A percentile compares a stretch with the other conserved stretches of the same genome.
Conservation (phyloP, 2,329 filamentous ascomycete species). For the Drechmeria coniospora region DNA sequence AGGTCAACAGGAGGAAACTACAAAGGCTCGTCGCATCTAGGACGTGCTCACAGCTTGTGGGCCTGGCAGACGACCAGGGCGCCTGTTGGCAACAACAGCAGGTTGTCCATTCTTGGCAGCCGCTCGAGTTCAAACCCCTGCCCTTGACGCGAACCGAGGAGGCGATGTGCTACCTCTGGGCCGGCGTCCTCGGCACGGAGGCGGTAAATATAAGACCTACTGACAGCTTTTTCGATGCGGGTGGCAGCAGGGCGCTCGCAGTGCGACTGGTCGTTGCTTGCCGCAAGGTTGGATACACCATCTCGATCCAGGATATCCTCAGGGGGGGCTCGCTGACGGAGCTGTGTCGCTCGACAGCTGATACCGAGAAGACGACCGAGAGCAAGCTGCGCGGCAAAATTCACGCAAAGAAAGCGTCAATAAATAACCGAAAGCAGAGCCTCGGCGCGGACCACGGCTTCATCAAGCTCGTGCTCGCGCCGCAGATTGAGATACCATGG, state of each 20-base stretch:
- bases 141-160: slow-evolving; percentile 32
- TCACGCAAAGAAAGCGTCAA: background rate
- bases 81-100: slow-evolving; percentile 14
- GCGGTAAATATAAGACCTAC: slow-evolving; percentile 23
- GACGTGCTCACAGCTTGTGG: slow-evolving; percentile 26
- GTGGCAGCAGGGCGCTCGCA: slow-evolving; percentile 30
- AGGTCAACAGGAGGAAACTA: slow-evolving; percentile 32
- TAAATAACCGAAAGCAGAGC: slow-evolving; percentile 2
- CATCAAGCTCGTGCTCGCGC: slow-evolving; percentile 24
- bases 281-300: slow-evolving; percentile 23
- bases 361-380: slow-evolving; percentile 6
- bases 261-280: slow-evolving; percentile 28
- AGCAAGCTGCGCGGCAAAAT: slow-evolving; percentile 2
- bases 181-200: slow-evolving; percentile 23
- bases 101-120: slow-evolving; percentile 15
- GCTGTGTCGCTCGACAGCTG: slow-evolving; percentile 22
- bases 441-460: slow-evolving; percentile 16
- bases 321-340: slow-evolving; percentile 26
- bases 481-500: slow-evolving; percentile 25
- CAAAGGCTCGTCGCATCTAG: slow-evolving; percentile 27
- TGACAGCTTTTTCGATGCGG: slow-evolving; percentile 29
- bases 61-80: slow-evolving; percentile 16
- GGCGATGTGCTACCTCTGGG: slow-evolving; percentile 32
- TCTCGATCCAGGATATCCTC: slow-evolving; percentile 28
- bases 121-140: slow-evolving; percentile 25